Conservation (phyloP, 2,329 filamentous ascomycete genomes). For the Nannizziopsis barbatae region DNA sequence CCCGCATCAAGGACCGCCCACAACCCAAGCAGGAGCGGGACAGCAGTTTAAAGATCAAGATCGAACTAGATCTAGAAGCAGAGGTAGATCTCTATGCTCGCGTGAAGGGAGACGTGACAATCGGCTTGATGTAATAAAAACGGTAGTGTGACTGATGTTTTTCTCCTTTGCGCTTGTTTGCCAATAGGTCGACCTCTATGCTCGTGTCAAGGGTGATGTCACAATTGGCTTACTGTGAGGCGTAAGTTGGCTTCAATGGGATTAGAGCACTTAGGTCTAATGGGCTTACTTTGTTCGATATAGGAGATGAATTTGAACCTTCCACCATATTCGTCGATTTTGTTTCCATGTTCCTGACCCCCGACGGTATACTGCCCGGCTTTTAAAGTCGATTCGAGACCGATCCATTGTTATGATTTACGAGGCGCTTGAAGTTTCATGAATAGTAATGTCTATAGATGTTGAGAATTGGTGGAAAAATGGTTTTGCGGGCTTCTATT, state of each 20-base stretch:
- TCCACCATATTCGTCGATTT: too few species aligned
- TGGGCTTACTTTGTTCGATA: too few species aligned
- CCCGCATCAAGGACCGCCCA: conserved; percentile 32
- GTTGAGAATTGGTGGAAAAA: too few species aligned
- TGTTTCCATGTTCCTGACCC: too few species aligned
- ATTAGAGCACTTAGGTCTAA: too few species aligned
- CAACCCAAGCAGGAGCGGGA: conserved; percentile 27
- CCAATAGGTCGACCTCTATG: conserved; percentile 4
- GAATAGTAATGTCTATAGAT: too few species aligned
- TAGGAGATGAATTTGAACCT: neutral
- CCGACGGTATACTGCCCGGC: too few species aligned
- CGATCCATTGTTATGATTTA: too few species aligned
- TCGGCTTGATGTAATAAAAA: conserved; percentile 7
- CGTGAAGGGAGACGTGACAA: conserved; percentile 9
- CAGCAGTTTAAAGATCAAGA: conserved; percentile 34
- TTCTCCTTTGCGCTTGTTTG: neutral
- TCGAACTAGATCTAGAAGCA: conserved; percentile 28
- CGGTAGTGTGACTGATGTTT: neutral
- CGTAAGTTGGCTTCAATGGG: neutral
- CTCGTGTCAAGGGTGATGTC: conserved; percentile 4
- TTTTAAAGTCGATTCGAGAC: too few species aligned
- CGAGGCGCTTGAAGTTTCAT: too few species aligned
- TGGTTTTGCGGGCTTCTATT: too few species aligned
- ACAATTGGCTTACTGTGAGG: conserved; percentile 7
- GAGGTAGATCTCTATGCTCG: conserved; percentile 10